These are phyloP conservation scores for Cladosporium sp. DNA, from an alignment of 2,329 filamentous ascomycete species.

Conservation along the genomic window DNA sequence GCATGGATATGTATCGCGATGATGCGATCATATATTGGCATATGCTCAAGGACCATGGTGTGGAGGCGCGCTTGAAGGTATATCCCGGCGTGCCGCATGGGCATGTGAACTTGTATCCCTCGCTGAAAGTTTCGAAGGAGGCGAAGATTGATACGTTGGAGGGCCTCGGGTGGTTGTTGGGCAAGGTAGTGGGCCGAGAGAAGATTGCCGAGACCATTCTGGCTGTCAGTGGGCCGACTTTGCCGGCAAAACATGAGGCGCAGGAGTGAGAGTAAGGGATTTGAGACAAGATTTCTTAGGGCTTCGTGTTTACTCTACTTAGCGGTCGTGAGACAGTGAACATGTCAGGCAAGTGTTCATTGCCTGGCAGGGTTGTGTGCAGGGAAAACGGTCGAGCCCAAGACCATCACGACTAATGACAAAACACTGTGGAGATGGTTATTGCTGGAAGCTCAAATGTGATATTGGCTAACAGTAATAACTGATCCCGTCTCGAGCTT, in stretches of 20 bases:
- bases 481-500: too few relatives aligned
- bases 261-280: neutral
- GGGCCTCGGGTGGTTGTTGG: conserved; percentile 36
- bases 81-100: conserved; percentile 43
- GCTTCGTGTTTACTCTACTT: too few relatives aligned
- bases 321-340: too few relatives aligned
- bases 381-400: too few relatives aligned
- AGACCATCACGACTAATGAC: too few relatives aligned
- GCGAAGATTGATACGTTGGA: conserved; percentile 26
- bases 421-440: too few relatives aligned
- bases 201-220: neutral
- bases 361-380: too few relatives aligned
- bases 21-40: conserved; percentile 52
- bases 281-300: neutral
- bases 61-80: conserved; percentile 43
- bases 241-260: neutral
- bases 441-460: too few relatives aligned
- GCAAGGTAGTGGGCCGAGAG: neutral
- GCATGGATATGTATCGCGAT: conserved; percentile 50
- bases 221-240: neutral
- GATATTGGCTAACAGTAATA: too few relatives aligned
- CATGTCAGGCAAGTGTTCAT: too few relatives aligned
- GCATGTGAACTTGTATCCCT: conserved; percentile 34
- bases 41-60: conserved; percentile 41
- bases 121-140: conserved; percentile 24